Conservation (phyloP, 2,329 filamentous ascomycete genomes). For the Chrysoporthe cubensis region DNA sequence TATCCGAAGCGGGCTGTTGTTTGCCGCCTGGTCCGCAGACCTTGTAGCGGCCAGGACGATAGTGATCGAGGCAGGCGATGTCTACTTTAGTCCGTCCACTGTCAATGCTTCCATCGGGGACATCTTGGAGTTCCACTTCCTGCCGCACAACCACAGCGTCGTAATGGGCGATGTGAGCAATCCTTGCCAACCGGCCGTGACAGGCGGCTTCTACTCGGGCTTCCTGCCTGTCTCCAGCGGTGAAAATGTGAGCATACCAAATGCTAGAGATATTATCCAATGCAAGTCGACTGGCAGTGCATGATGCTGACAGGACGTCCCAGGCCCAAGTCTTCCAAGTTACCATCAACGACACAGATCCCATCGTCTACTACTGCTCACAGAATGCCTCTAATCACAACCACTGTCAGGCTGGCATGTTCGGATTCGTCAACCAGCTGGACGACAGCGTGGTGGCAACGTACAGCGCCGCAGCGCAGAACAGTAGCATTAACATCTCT, state of each 20-base stretch:
- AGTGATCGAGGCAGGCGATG: constrained; percentile 44
- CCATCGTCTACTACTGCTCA: constrained; percentile 52
- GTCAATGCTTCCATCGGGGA: constrained; percentile 50
- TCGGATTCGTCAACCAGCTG: constrained; percentile 48
- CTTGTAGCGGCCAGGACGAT: constrained; percentile 32
- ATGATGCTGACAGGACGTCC: not conserved
- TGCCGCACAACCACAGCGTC: constrained; percentile 54
- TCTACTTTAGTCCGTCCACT: constrained; percentile 49
- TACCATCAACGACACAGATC: constrained; percentile 44
- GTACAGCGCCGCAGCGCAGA: constrained; percentile 32
- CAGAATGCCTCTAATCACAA: constrained; percentile 37
- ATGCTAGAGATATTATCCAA: not conserved
- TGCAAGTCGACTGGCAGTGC: not conserved
- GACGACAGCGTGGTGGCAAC: constrained; percentile 17
- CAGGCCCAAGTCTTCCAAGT: constrained; percentile 46
- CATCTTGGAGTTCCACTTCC: constrained; percentile 57
- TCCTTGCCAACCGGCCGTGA: constrained; percentile 50
- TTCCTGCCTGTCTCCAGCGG: constrained; percentile 44
- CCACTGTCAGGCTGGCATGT: constrained; percentile 51
- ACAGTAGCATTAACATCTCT: constrained; percentile 16
- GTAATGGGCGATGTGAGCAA: constrained; percentile 50
- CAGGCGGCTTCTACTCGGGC: constrained; percentile 50
- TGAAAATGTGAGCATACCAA: constrained; percentile 29
- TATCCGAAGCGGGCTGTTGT: not conserved
- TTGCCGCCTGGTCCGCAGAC: constrained; percentile 8